Evolutionary conservation across 441 rosid genomes (phyloP), one percentile per base, ranked within the genome.

Genomic region (Biscutella laevigata): DNA sequence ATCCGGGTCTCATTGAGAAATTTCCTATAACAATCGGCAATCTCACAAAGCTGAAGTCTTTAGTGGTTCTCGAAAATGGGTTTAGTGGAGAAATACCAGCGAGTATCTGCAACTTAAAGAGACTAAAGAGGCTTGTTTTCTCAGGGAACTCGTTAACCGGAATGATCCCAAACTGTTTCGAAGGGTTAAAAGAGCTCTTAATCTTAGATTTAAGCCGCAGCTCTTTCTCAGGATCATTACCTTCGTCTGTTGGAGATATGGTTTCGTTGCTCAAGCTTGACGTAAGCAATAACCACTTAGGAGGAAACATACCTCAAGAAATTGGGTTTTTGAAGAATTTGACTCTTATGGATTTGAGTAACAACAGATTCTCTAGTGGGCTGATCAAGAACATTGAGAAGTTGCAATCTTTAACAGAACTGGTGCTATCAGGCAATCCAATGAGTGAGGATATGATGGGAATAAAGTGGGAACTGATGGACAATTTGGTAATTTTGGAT

Each of bases 151-250:
- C 62, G 51, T 73, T 83, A 40, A 30, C 13, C 3, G 94, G 96
- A 29, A 51, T 45, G 43, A 68, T 88, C 49, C 98, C 95, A 0
- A 75, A 70, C 7, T 75, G 64, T 50, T 49, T 59, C 44, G 67
- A 72, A 14, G 79, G 82, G n/a, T 74, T 81, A 11, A 45, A 56
- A 17, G 69, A 82, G 61, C 75, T 91, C 24, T 60, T 88, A 40
- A 82, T 91, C 61, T 24, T 91, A 66, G 96, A 91, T 57, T 76
- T 86, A 49, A 88, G 94, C 45, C 61, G 86, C 49, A 88, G 88
- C 59, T 67, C 64, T 20, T 67, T 91, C 7, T 76, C 87, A 2
- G 95, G 95, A 40, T 25, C 70, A 9, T 59, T 88, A 60, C 88
- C 95, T 51, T 42, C 22, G 15, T 66, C 76, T 49, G 7, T 91